A percentile compares a stretch with the other conserved stretches of the same genome.
phyloP scores from a whole-genome alignment of 73 alveolate genomes.

The Tetrahymena malaccensis region DNA sequence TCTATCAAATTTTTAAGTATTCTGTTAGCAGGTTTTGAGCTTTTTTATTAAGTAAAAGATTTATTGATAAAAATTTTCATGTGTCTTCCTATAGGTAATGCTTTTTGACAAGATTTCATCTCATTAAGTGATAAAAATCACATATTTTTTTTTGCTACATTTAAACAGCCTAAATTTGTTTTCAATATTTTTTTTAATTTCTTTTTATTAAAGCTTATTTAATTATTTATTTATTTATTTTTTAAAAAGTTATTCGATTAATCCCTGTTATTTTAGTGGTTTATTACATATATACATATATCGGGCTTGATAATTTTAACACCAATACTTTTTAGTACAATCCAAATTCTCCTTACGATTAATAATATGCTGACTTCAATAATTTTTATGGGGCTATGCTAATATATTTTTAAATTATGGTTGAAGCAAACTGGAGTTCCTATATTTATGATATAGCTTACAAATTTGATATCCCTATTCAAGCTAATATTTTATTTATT shows the following conservation, averaged over 20 bases:
- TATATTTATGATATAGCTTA: neutral
- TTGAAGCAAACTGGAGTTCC: neutral
- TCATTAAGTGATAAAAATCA: neutral
- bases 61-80: neutral
- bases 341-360: neutral
- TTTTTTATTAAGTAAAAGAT: neutral
- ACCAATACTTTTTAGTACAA: neutral
- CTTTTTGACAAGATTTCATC: too few species aligned
- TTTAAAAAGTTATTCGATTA: neutral
- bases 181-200: too few species aligned
- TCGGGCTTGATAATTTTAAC: neutral
- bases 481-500: neutral
- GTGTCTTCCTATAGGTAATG: neutral
- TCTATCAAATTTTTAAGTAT: neutral
- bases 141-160: too few species aligned
- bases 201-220: too few species aligned
- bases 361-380: neutral
- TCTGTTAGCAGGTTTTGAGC: neutral
- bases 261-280: neutral
- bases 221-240: too few species aligned
- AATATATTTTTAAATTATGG: neutral
- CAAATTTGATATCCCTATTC: neutral
- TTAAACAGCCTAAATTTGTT: too few species aligned
- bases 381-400: neutral
- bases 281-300: neutral